A percentile compares a stretch with the other conserved stretches of the same genome.
These are phyloP conservation scores for Tricholoma hemisulphureum DNA, from an alignment of 768 basidiomycete genomes.

Conservation along the genomic window DNA sequence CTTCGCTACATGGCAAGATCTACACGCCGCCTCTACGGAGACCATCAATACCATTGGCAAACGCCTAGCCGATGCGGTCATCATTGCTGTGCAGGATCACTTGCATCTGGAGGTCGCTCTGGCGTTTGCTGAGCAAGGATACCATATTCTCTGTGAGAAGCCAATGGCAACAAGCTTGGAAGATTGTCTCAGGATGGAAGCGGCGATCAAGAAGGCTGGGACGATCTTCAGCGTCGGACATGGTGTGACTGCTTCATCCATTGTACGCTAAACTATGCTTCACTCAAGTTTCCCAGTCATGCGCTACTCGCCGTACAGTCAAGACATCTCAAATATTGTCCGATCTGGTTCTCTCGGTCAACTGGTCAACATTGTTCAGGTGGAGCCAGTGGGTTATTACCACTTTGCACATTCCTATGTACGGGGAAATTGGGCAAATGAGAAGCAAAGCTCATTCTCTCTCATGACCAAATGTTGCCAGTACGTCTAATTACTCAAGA, in stretches of 20 bases:
- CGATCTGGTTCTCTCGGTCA: slow-evolving; percentile 70
- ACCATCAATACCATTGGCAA: slow-evolving; percentile 61
- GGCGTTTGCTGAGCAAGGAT: slow-evolving; percentile 78
- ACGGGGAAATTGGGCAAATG: slow-evolving; percentile 75
- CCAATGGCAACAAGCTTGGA: slow-evolving; percentile 79
- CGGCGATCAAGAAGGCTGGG: slow-evolving; percentile 63
- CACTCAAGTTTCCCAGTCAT: slow-evolving; percentile 50
- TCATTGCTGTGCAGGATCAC: slow-evolving; percentile 78
- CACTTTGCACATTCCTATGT: slow-evolving; percentile 93
- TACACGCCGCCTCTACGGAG: slow-evolving; percentile 66
- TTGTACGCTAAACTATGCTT: neutral
- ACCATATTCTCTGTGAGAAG: slow-evolving; percentile 90
- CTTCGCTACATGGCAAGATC: slow-evolving; percentile 70
- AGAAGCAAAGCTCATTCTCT: slow-evolving; percentile 70
- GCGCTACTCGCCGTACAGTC: slow-evolving; percentile 83
- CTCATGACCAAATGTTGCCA: slow-evolving; percentile 92
- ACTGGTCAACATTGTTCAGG: slow-evolving; percentile 78
- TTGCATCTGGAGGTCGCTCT: slow-evolving; percentile 74
- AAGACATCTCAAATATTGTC: slow-evolving; percentile 66
- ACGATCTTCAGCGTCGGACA: slow-evolving; percentile 87
- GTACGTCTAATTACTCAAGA: slow-evolving; percentile 40
- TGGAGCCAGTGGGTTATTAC: slow-evolving; percentile 84
- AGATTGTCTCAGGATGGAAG: slow-evolving; percentile 76
- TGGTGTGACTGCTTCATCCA: slow-evolving; percentile 44
- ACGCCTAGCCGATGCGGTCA: slow-evolving; percentile 77